Percentiles rank a stretch among this genome's conserved stretches.
These are phyloP conservation scores for Ochromonas danica DNA, from an alignment of 108 stramenopile genomes.

Conservation along the genomic window DNA sequence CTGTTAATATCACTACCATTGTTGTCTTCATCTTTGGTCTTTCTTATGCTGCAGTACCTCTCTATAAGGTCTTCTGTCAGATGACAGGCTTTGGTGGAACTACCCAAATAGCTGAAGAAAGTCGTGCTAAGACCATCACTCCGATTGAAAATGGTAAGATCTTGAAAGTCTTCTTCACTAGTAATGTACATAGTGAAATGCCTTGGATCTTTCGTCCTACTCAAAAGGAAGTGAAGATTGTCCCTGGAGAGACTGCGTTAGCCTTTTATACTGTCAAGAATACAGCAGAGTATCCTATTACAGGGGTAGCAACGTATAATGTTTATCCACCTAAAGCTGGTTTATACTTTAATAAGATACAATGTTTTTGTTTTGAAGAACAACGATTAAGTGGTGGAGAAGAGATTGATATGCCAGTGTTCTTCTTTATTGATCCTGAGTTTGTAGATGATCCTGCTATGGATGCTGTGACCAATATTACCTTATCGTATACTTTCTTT, in stretches of 20 bases:
- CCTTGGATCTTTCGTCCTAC: slow-evolving; percentile 92
- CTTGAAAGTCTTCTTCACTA: slow-evolving; percentile 89
- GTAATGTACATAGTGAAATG: slow-evolving; percentile 80
- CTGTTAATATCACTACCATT: slow-evolving; percentile 46
- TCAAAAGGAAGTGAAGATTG: slow-evolving; percentile 85
- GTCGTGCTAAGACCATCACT: slow-evolving; percentile 62
- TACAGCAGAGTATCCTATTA: slow-evolving; percentile 84
- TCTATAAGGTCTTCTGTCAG: slow-evolving; percentile 99
- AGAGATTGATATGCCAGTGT: slow-evolving; percentile 98
- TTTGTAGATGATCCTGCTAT: slow-evolving; percentile 86
- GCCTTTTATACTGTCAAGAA: slow-evolving; percentile 90
- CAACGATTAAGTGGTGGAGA: slow-evolving; percentile 90
- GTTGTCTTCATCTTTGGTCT: slow-evolving; percentile 55
- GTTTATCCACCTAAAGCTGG: slow-evolving; percentile 93
- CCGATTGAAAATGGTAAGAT: slow-evolving; percentile 79
- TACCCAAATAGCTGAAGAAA: slow-evolving; percentile 62
- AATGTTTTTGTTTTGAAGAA: slow-evolving; percentile 99
- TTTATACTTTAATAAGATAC: slow-evolving; percentile 98
- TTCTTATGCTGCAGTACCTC: slow-evolving; percentile 90
- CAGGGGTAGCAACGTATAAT: slow-evolving; percentile 99
- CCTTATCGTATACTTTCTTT: slow-evolving; percentile 96
- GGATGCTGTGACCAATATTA: slow-evolving; percentile 79
- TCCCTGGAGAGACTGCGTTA: slow-evolving; percentile 95
- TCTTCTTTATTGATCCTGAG: slow-evolving; percentile 98
- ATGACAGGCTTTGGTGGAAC: slow-evolving; percentile 96